A percentile compares a stretch with the other conserved stretches of the same genome.
phyloP scores from a whole-genome alignment of 176 grass and related monocot species.

The Juncus effusus region DNA sequence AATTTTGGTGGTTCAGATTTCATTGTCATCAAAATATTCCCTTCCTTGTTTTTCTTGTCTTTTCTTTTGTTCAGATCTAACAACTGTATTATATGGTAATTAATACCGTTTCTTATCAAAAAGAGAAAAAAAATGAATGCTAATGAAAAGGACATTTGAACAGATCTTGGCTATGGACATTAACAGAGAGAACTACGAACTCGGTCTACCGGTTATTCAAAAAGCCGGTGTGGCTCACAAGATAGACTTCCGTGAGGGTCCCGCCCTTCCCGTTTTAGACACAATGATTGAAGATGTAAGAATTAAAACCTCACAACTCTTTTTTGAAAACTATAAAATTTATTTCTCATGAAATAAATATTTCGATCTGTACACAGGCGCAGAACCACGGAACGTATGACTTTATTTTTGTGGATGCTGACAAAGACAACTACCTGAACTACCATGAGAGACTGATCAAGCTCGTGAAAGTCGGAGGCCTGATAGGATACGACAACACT shows the following conservation, averaged over 20 bases:
- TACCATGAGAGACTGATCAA: constrained; percentile 86
- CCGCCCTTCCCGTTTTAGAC: constrained; percentile 71
- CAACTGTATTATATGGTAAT: too few relatives aligned
- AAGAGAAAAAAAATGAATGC: too few relatives aligned
- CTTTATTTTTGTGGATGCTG: constrained; percentile 93
- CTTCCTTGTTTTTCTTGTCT: too few relatives aligned
- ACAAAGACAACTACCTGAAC: constrained; percentile 99
- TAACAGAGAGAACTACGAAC: constrained; percentile 91
- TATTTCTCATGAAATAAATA: not conserved
- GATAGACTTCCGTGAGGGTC: constrained; percentile 94
- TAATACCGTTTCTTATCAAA: too few relatives aligned
- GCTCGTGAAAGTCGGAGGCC: constrained; percentile 74
- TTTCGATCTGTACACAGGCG: constrained; percentile 31
- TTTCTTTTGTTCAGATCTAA: too few relatives aligned
- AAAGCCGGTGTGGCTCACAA: constrained; percentile 92
- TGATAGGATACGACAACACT: constrained; percentile 96
- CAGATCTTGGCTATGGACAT: constrained; percentile 99
- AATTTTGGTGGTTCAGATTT: too few relatives aligned
- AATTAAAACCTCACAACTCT: not conserved
- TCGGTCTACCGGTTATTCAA: constrained; percentile 70
- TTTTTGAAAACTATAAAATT: not conserved
- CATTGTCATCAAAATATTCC: too few relatives aligned
- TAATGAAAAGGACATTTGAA: not conserved
- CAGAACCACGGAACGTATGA: constrained; percentile 59
- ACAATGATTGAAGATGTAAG: constrained; percentile 56